These are phyloP conservation scores for Astraeus odoratus DNA, from an alignment of 768 basidiomycete species.

Conservation along the genomic window DNA sequence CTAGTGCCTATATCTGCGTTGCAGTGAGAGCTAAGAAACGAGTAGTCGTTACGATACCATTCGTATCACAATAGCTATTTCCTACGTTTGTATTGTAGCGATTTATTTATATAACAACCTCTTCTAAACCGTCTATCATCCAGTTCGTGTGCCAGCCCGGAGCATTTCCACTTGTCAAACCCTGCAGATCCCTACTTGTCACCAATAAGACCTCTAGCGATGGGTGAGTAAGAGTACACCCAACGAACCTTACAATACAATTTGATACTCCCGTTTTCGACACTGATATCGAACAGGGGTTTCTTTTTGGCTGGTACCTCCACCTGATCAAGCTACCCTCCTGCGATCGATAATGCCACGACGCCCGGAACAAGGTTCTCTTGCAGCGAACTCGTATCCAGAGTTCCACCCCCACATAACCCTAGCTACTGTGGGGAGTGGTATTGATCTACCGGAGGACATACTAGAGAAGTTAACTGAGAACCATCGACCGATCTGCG, in stretches of 20 bases:
- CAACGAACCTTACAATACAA: too few species aligned
- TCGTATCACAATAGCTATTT: background rate
- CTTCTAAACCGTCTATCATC: too few species aligned
- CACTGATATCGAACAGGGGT: constrained; percentile 34
- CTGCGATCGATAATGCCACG: constrained; percentile 44
- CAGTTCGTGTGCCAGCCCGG: too few species aligned
- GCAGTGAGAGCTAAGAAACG: background rate
- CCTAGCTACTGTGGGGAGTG: constrained; percentile 38
- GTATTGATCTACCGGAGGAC: constrained; percentile 19
- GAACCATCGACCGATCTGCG: constrained; percentile 28
- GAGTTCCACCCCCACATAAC: constrained; percentile 67
- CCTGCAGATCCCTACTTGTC: too few species aligned
- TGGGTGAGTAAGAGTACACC: too few species aligned
- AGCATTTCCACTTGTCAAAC: too few species aligned
- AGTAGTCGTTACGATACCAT: background rate
- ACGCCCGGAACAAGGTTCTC: constrained; percentile 13
- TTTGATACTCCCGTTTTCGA: too few species aligned
- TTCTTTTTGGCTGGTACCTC: constrained; percentile 68
- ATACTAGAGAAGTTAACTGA: constrained; percentile 35
- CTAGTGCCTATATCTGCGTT: background rate
- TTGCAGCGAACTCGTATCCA: constrained; percentile 44
- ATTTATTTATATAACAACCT: too few species aligned
- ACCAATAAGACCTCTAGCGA: too few species aligned
- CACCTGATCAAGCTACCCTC: constrained; percentile 32
- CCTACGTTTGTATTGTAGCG: background rate